A percentile compares a stretch with the other conserved stretches of the same genome.
phyloP scores from a whole-genome alignment of 75 land plant genomes.

The Cryptomeria japonica region DNA sequence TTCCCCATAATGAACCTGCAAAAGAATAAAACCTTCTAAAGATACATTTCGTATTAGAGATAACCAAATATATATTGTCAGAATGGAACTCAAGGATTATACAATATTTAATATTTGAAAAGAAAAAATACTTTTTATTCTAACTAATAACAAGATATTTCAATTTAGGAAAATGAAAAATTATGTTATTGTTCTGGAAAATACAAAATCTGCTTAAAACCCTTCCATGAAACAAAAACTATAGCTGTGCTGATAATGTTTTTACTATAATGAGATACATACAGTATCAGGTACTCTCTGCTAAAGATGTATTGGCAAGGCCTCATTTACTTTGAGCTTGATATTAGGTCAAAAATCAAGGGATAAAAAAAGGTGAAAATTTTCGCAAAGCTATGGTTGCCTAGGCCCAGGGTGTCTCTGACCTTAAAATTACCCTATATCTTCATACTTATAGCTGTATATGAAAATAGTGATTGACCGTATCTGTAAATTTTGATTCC shows the following conservation, averaged over 20 bases:
- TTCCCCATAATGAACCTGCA: slow-evolving; percentile 53
- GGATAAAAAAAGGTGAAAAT: neutral
- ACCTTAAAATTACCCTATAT: neutral
- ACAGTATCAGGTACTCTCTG: neutral
- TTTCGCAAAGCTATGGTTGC: neutral
- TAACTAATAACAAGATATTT: neutral
- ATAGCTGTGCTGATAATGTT: neutral
- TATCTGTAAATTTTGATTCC: neutral
- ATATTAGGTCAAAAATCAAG: neutral
- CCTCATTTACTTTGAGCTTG: neutral
- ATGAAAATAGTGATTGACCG: neutral
- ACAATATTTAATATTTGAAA: neutral
- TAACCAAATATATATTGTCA: neutral
- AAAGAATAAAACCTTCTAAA: neutral
- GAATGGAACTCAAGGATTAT: neutral
- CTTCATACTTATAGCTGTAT: neutral
- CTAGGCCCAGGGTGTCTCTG: neutral
- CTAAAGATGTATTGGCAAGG: neutral
- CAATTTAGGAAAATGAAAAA: neutral
- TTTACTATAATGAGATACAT: neutral
- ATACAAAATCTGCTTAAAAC: neutral
- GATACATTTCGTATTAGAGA: neutral
- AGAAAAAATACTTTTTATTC: neutral
- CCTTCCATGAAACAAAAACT: neutral
- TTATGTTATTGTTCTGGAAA: neutral